A percentile compares a stretch with the other conserved stretches of the same genome.
phyloP scores from a whole-genome alignment of 352 stramenopile species.

The Pythium aphanidermatum region DNA sequence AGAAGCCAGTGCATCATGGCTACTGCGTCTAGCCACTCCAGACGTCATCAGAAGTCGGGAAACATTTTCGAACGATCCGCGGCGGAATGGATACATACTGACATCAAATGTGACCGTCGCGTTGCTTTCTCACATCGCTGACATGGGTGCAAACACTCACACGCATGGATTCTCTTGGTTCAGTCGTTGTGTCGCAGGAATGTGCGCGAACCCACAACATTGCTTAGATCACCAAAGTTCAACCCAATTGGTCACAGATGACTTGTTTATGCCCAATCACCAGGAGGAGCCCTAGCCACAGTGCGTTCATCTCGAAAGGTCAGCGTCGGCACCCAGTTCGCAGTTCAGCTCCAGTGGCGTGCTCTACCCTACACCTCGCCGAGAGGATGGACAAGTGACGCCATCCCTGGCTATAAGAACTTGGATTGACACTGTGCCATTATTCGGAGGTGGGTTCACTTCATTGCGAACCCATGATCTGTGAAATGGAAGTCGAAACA shows the following conservation, averaged over 20 bases:
- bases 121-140: constrained; percentile 3
- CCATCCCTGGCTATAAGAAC: constrained; percentile 16
- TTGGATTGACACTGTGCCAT: constrained; percentile 13
- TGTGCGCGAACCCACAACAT: constrained; percentile 18
- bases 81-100: constrained; percentile 8
- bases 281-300: constrained; percentile 10
- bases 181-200: constrained; percentile 17
- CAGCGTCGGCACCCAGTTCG: constrained; percentile 10
- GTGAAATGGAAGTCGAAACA: no score
- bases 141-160: constrained; percentile 22
- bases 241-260: constrained; percentile 24
- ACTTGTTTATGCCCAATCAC: constrained; percentile 8
- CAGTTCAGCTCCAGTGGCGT: constrained; percentile 18
- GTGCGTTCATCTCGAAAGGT: constrained; percentile 14
- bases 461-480: no score
- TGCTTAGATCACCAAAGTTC: constrained; percentile 15
- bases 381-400: constrained; percentile 4
- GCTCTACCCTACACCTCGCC: constrained; percentile 15
- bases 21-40: no score
- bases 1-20: no score
- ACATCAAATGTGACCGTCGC: background rate
- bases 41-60: no score
- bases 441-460: constrained; percentile 20
- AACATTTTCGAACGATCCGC: no score
- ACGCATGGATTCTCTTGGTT: constrained; percentile 2